Percentiles rank a stretch among this genome's conserved stretches.
These are phyloP conservation scores for Yamadazyma philogaea DNA, from an alignment of 805 yeast species.

Conservation along the genomic window DNA sequence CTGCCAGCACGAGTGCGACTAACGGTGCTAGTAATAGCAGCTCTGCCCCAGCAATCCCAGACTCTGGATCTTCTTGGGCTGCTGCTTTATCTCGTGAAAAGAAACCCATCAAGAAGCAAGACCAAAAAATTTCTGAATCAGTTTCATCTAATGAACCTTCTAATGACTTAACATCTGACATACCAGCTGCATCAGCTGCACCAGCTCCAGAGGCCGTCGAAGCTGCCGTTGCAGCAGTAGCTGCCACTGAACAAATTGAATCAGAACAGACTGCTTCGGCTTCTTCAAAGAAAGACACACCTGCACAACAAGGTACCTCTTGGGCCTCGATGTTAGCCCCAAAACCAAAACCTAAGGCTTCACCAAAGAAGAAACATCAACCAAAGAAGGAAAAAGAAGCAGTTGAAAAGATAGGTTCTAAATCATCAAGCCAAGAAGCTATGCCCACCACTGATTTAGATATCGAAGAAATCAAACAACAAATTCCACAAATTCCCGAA, in stretches of 20 bases:
- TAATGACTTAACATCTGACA: not conserved
- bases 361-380: slow-evolving; percentile 19
- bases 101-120: slow-evolving; percentile 19
- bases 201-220: slow-evolving; percentile 43
- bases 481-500: slow-evolving; percentile 19
- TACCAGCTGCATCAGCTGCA: slow-evolving; percentile 20
- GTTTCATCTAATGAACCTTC: slow-evolving; percentile 3
- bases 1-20: not conserved
- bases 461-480: slow-evolving; percentile 16
- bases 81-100: slow-evolving; percentile 39
- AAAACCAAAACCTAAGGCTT: slow-evolving; percentile 42
- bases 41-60: slow-evolving; percentile 16
- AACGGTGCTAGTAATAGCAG: slow-evolving; percentile 14
- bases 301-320: slow-evolving; percentile 30
- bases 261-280: not conserved
- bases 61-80: slow-evolving; percentile 37
- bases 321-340: slow-evolving; percentile 70
- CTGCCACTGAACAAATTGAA: slow-evolving; percentile 10
- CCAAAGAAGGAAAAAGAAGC: slow-evolving; percentile 13
- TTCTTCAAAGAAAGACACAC: not conserved
- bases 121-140: slow-evolving; percentile 4
- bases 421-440: slow-evolving; percentile 4
- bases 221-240: slow-evolving; percentile 13
- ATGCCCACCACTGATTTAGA: slow-evolving; percentile 6
- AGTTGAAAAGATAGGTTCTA: slow-evolving; percentile 12